Base-by-base conservation (phyloP, 2,329 filamentous ascomycete species). In the Aschersonia sp. region DNA sequence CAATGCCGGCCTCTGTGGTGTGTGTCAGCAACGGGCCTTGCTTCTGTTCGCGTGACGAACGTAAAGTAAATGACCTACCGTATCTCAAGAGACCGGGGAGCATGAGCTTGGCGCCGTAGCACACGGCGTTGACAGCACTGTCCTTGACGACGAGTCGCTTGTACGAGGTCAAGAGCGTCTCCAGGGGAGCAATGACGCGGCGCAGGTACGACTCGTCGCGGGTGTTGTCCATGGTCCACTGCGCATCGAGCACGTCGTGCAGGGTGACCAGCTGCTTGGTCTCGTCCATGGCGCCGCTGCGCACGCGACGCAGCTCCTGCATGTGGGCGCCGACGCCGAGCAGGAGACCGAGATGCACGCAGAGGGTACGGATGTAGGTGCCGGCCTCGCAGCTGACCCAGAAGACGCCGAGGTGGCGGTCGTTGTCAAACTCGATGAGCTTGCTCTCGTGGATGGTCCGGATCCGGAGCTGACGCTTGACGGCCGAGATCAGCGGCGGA, bases 91-190 rank as follows among this genome's bases (percentile, higher is more conserved):
- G 77, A 71, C 92, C 92, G 45, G 92, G 92, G 69, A 97, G 84
- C 92, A 97, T 98, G 54, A 98, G 81, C 75, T 97, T 97, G 44
- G 92, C 92, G 69, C 92, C 92, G 66, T 97, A 97, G 77, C 89
- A 95, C 49, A 98, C 88, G 50, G 92, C 92, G 65, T 95, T 97
- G 59, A 98, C 89, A 29, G 66, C 65, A 54, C 66, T 68, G 55
- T 69, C 92, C 79, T 98, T 98, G 62, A 98, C 89, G 30, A 98
- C 89, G 54, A 98, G 81, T 62, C 92, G 82, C 80, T 97, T 97
- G 76, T 97, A 97, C 47, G 82, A 82, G 41, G 83, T 87, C 56
- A 98, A 77, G 45, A 98, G 81, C 48, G 83, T 90, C 76, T 98
- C 92, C 29, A 98, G 77, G 30, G 92, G 92, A 54, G 84, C 77